Evolutionary conservation across 208 protist genomes (phyloP), one percentile per base, ranked within the genome.

Genomic region (Trypanosoma avium): DNA sequence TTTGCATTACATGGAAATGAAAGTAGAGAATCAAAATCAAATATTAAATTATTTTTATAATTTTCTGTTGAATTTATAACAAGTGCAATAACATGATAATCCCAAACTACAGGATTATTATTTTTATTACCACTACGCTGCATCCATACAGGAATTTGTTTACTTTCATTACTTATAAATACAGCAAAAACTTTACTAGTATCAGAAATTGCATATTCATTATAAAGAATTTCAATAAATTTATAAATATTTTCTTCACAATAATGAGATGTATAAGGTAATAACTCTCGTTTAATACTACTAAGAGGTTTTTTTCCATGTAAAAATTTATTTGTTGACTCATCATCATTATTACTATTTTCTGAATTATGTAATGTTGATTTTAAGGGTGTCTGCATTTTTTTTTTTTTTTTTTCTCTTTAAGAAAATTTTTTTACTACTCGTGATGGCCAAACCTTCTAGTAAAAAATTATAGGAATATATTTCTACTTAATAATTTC

Each of bases 171-270:
- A 36, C 66, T 72, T 17, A 72, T 38, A 56, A 72, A 72, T n/a
- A 65, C 66, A 29, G 50, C 66, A 65, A 72, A 72, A n/a, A 72
- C 50, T 59, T 27, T 22, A 13, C 46, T n/a, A n/a, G n/a, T 29
- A 55, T 61, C 66, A 21, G 38, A 46, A 9, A 70, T 15, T 7
- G 21, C 8, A 50, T 54, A 45, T 4, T 65, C 49, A 1, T 1
- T 13, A 48, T 45, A 61, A 27, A 72, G 50, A 17, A 54, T 52
- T 33, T 72, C 66, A 40, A 65, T 65, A 35, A 72, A 49, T 52
- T 65, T 72, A 45, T 72, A 72, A 38, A 43, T 40, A 42, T 72
- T 72, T 33, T 72, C 66, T 36, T 72, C 66, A 26, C 66, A 72
- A 32, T 72, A 72, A 13, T 72, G 48, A 46, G 57, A 64, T 19